Conservation (phyloP, 2,329 filamentous ascomycete species). For the Dactylella cylindrospora region DNA sequence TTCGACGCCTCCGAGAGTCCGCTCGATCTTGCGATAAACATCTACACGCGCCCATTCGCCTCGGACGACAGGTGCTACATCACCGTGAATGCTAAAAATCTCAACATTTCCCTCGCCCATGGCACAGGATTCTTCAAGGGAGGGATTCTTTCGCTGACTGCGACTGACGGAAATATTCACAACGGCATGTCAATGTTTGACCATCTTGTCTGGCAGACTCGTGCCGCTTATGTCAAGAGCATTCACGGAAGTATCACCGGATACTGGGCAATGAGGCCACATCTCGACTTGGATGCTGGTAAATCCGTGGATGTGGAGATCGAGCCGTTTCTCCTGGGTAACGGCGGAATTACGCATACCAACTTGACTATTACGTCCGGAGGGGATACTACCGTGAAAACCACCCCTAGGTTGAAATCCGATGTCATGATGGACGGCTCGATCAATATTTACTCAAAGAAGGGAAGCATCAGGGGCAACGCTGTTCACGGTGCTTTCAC, state of each 20-base stretch:
- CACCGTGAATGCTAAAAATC: no score
- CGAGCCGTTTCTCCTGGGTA: neutral
- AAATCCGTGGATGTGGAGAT: neutral
- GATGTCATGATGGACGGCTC: conserved; percentile 1
- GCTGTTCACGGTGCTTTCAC: neutral
- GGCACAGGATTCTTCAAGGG: neutral
- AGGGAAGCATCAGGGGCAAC: neutral
- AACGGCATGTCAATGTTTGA: no score
- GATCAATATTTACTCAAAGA: neutral
- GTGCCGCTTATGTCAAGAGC: neutral
- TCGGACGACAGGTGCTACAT: no score
- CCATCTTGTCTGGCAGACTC: no score
- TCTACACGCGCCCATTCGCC: no score
- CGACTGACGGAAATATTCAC: neutral
- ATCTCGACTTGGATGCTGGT: neutral
- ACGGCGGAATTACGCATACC: neutral
- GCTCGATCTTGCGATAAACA: no score
- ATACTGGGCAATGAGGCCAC: neutral
- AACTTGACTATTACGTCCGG: neutral
- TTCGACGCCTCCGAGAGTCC: no score
- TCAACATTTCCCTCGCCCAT: neutral
- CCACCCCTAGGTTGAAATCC: neutral
- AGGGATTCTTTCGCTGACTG: neutral
- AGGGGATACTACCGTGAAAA: neutral
- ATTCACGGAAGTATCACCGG: conserved; percentile 1